Base-by-base conservation (phyloP, 1,139 yeast species). In the Suhomyces bokatorum region DNA sequence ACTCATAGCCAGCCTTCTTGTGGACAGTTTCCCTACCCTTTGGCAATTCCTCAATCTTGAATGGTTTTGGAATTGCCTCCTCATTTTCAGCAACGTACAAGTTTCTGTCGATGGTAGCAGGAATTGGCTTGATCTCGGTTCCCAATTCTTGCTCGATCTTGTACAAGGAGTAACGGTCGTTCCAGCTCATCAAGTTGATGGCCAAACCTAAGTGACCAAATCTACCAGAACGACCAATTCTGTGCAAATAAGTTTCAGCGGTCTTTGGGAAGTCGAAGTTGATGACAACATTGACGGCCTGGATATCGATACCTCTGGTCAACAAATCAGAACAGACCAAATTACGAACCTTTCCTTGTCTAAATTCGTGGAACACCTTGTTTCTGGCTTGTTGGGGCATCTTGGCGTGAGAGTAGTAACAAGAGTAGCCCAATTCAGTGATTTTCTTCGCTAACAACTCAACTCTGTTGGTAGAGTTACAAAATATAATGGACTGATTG, bases 151-250 rank as follows among this genome's bases (percentile, higher is more conserved):
- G 97, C 69, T 93, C 99, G 59, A 93, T 91, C 69, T 89, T 89
- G 72, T 90, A 93, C 60, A 93, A 77, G 60, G 87, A 88, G 70
- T 87, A 90, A 64, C 98, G 82, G 65, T 95, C 99, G 61, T 90
- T 85, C 97, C 98, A 93, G 66, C 91, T 88, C 75, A 93, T 90
- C 60, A 93, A 81, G 69, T 93, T 95, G 62, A 93, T 91, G 35
- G 99, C 99, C 64, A 93, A 79, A 77, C 99, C 99, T 63, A 91
- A 81, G 67, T 95, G 99, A 56, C 99, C 99, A 64, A 90, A 93
- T 77, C 99, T 87, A 57, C 99, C 99, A 3, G 97, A 90, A 76
- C 99, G 91, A 77, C 99, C 98, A 61, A 93, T 95, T 79, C 99
- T 87, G 71, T 93, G 99, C 58, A 93, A 80, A 67, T 93, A 93